phyloP scores from a whole-genome alignment of 768 basidiomycete species.

The Boletus pseudopeckii region DNA sequence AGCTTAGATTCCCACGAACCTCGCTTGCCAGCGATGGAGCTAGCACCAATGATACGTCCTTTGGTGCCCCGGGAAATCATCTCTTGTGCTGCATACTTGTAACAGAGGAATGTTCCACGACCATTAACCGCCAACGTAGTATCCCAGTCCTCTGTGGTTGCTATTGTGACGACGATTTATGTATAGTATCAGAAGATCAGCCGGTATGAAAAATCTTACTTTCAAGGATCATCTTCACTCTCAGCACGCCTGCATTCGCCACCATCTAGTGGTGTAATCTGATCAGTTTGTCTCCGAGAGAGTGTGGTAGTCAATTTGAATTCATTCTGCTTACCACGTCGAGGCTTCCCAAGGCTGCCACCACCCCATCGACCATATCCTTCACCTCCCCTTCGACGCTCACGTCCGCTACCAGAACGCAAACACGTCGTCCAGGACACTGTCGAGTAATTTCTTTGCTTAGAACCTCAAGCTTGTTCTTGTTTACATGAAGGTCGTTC shows the following conservation, averaged over 20 bases:
- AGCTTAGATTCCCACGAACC: background rate
- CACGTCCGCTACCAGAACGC: background rate
- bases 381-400: background rate
- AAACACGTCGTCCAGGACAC: background rate
- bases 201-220: background rate
- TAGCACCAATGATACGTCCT: background rate
- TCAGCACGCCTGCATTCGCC: background rate
- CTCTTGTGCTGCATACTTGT: background rate
- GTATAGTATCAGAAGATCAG: background rate
- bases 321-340: background rate
- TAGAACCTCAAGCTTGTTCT: background rate
- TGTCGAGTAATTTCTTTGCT: background rate
- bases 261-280: background rate
- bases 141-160: background rate
- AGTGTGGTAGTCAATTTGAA: background rate
- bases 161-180: background rate
- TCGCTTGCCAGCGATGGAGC: background rate
- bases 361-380: background rate
- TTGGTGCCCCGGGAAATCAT: background rate
- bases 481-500: background rate
- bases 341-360: background rate
- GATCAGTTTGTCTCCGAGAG: background rate
- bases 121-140: background rate
- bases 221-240: background rate
- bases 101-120: background rate